Conservation (phyloP, 352 stramenopile genomes). For the Globisporangium parvum region DNA sequence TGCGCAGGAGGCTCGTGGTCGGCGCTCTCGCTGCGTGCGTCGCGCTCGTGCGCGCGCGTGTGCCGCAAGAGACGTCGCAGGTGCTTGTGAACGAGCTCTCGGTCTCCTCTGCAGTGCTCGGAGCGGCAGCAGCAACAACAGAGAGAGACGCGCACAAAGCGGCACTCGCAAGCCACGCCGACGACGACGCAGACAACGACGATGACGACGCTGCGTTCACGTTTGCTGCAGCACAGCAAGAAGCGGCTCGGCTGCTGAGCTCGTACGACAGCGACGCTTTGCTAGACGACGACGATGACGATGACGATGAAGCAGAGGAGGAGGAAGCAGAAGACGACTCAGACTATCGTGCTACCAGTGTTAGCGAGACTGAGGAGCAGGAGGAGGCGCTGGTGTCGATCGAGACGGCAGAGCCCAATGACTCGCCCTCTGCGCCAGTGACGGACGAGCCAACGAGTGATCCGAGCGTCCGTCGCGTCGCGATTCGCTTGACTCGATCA, state of each 20-base stretch:
- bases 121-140: not conserved
- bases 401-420: not conserved
- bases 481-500: too few relatives aligned
- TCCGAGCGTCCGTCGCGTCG: too few relatives aligned
- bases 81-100: not conserved
- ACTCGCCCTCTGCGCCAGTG: not conserved
- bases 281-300: not conserved
- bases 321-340: not conserved
- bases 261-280: not conserved
- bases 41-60: too few relatives aligned
- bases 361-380: not conserved
- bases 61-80: not conserved
- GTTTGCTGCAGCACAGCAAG: conserved; percentile 8
- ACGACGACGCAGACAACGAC: not conserved
- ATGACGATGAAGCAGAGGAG: not conserved
- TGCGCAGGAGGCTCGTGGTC: too few relatives aligned
- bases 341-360: too few relatives aligned
- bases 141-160: not conserved
- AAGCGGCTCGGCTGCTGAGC: conserved; percentile 11
- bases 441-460: too few relatives aligned
- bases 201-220: conserved; percentile 2
- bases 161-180: not conserved
- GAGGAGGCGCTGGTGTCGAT: not conserved
- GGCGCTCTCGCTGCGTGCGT: not conserved
- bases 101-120: not conserved